These are phyloP conservation scores for Tylopilus sp. DNA, from an alignment of 768 basidiomycete species.

Conservation along the genomic window DNA sequence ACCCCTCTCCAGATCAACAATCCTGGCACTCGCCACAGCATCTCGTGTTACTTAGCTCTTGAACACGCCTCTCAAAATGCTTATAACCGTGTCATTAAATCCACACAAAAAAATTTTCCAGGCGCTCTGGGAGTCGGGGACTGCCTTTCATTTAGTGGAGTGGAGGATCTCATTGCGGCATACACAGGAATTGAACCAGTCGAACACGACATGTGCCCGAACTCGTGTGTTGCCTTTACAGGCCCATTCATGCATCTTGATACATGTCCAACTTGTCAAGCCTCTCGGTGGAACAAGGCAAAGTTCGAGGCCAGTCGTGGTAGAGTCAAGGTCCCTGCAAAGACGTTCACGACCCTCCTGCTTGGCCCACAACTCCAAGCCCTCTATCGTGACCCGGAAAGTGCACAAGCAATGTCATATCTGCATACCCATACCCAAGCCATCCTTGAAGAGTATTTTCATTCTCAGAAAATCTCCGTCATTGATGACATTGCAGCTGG, in stretches of 20 bases:
- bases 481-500: background rate
- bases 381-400: background rate
- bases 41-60: background rate
- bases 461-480: background rate
- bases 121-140: background rate
- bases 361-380: background rate
- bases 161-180: background rate
- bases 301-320: background rate
- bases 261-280: background rate
- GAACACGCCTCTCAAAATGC: background rate
- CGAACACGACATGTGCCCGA: background rate
- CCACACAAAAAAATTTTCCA: background rate
- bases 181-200: background rate
- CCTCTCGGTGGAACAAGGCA: background rate
- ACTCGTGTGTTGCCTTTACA: background rate
- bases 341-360: background rate
- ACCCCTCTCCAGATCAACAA: too few relatives aligned
- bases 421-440: background rate
- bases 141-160: background rate
- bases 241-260: background rate
- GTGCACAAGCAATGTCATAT: background rate
- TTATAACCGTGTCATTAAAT: background rate
- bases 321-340: background rate
- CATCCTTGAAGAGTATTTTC: background rate
- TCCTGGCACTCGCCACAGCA: too few relatives aligned